phyloP scores from a whole-genome alignment of 2,329 filamentous ascomycete species.

The Exserohilum rostratum region DNA sequence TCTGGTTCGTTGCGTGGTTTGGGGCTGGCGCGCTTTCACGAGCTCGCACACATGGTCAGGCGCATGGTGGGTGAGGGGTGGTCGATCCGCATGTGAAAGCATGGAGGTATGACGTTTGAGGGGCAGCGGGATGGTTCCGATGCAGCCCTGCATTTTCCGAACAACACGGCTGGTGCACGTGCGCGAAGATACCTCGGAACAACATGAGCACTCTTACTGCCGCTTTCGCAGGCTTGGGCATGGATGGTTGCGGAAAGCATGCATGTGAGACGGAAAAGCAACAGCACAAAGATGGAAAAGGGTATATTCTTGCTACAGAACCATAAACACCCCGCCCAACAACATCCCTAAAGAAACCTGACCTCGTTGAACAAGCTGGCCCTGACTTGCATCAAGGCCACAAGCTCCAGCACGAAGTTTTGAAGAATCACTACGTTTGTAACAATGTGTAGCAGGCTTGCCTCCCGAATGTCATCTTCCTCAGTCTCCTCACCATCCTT shows the following conservation, averaged over 20 bases:
- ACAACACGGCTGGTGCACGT: constrained; percentile 25
- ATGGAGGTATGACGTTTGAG: constrained; percentile 36
- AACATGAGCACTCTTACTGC: neutral
- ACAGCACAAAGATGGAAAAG: constrained; percentile 8
- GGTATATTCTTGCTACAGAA: constrained; percentile 31
- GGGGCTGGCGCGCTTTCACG: constrained; percentile 12
- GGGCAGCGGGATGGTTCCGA: constrained; percentile 31
- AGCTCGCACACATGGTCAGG: constrained; percentile 21
- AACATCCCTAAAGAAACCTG: constrained; percentile 40
- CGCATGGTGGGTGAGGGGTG: constrained; percentile 12
- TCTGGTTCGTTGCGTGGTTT: constrained; percentile 2
- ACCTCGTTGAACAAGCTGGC: constrained; percentile 57
- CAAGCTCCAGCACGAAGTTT: constrained; percentile 57
- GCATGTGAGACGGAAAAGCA: neutral
- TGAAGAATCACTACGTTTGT: constrained; percentile 59
- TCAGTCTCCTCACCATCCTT: constrained; percentile 23
- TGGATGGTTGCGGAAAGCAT: neutral
- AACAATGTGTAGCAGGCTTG: constrained; percentile 56
- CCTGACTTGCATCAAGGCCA: constrained; percentile 56
- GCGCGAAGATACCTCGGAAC: constrained; percentile 28
- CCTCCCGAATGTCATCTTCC: constrained; percentile 46
- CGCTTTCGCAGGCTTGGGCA: neutral
- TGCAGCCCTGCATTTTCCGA: constrained; percentile 17
- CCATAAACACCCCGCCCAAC: constrained; percentile 1
- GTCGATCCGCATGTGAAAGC: constrained; percentile 37